phyloP scores from a whole-genome alignment of 2,329 filamentous ascomycete species.

The Fusarium sp. region DNA sequence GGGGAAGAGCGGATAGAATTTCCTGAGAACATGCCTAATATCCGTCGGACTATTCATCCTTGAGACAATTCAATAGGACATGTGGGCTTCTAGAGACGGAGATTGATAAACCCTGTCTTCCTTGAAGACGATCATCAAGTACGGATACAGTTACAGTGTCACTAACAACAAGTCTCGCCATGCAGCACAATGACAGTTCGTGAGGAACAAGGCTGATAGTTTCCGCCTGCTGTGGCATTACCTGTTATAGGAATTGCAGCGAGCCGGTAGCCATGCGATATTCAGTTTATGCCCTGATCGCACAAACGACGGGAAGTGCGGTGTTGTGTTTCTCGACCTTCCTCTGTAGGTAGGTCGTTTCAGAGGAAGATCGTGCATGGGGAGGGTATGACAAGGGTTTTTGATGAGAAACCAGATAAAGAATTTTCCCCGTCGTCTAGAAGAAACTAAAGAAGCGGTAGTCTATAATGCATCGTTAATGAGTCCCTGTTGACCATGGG shows the following conservation, averaged over 20 bases:
- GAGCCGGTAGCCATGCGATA: slow-evolving; percentile 32
- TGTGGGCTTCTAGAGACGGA: slow-evolving; percentile 13
- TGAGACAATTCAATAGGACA: neutral
- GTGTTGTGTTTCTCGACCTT: slow-evolving; percentile 28
- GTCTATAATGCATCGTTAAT: neutral
- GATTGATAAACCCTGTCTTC: slow-evolving; percentile 2
- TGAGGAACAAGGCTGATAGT: slow-evolving; percentile 24
- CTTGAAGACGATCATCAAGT: slow-evolving; percentile 4
- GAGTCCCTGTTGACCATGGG: neutral
- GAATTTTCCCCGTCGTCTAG: slow-evolving; percentile 2
- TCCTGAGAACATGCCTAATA: neutral
- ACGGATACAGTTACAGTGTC: slow-evolving; percentile 26
- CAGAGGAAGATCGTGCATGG: slow-evolving; percentile 21
- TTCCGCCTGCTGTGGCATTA: slow-evolving; percentile 25
- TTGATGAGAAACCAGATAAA: slow-evolving; percentile 1
- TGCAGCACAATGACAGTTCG: neutral
- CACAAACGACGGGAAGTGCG: slow-evolving; percentile 26
- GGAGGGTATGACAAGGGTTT: slow-evolving; percentile 13
- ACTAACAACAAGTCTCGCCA: neutral
- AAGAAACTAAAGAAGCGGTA: neutral
- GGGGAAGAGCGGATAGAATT: neutral
- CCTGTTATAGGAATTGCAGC: slow-evolving; percentile 42
- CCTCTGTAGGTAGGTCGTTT: slow-evolving; percentile 35
- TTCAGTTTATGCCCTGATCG: slow-evolving; percentile 13
- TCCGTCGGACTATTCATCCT: neutral